phyloP scores from a whole-genome alignment of 768 basidiomycete species.

The Rossbeevera mucosa region DNA sequence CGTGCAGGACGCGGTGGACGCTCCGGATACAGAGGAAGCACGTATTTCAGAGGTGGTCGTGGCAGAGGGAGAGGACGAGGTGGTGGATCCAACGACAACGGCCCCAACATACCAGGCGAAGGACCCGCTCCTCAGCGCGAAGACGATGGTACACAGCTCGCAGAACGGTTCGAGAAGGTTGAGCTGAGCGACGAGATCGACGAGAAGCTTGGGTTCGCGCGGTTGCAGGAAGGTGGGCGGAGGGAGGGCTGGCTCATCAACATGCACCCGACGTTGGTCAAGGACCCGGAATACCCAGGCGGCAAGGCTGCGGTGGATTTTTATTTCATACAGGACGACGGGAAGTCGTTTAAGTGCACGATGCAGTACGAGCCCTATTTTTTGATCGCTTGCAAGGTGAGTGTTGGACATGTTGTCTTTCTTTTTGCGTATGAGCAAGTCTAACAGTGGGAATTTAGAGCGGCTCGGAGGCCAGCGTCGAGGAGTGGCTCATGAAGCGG shows the following conservation, averaged over 20 bases:
- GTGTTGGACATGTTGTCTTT: conserved; percentile 14
- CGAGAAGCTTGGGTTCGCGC: conserved; percentile 84
- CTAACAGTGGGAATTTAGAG: conserved; percentile 39
- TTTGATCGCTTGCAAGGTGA: conserved; percentile 84
- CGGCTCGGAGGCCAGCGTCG: conserved; percentile 83
- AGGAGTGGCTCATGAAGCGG: conserved; percentile 93
- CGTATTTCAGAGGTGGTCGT: conserved; percentile 45
- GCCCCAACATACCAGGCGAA: conserved; percentile 35
- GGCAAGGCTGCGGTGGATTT: conserved; percentile 92
- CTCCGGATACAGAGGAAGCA: conserved; percentile 25
- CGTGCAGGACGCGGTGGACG: conserved; percentile 43
- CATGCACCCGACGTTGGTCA: conserved; percentile 95
- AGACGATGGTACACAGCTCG: conserved; percentile 85
- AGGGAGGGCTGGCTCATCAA: conserved; percentile 95
- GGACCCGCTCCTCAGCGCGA: conserved; percentile 60
- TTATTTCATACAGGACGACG: conserved; percentile 97
- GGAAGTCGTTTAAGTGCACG: conserved; percentile 93
- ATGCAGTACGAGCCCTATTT: conserved; percentile 94
- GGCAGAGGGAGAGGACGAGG: conserved; percentile 42
- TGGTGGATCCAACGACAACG: conserved; percentile 24
- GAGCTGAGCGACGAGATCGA: conserved; percentile 81
- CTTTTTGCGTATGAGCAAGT: not conserved
- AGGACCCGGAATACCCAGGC: conserved; percentile 77
- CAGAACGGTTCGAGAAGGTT: conserved; percentile 81
- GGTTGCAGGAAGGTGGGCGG: conserved; percentile 71